Evolutionary conservation across 176 grass and related monocot genomes (phyloP).

Genomic region (Eragrostis nindensis): DNA sequence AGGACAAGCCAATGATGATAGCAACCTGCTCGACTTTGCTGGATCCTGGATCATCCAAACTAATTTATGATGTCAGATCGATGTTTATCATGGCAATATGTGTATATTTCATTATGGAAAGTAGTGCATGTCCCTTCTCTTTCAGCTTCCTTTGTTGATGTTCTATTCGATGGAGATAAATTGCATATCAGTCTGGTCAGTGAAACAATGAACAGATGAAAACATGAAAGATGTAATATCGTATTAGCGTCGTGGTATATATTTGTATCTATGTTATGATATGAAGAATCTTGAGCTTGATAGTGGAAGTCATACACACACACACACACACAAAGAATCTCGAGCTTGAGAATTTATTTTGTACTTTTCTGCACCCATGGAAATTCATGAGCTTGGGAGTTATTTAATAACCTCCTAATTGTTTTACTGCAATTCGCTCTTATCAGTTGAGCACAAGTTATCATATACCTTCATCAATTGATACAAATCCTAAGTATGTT

Average conservation of each 20-base stretch:
- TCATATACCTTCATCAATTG: background rate
- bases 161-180: background rate
- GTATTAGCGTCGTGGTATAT: background rate
- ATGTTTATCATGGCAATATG: background rate
- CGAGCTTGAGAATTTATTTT: constrained; percentile 21
- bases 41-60: constrained; percentile 4
- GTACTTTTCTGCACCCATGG: background rate
- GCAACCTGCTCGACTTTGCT: background rate
- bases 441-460: background rate
- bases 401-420: background rate
- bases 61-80: constrained; percentile 8
- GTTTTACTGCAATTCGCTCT: constrained; percentile 1
- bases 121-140: background rate
- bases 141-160: background rate
- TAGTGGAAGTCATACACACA: background rate
- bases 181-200: constrained; percentile 5
- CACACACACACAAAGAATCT: background rate
- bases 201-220: background rate
- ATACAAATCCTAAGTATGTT: constrained; percentile 30
- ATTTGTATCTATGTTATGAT: constrained; percentile 9
- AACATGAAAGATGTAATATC: background rate
- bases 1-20: background rate
- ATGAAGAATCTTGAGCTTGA: constrained; percentile 13
- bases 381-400: constrained; percentile 2
- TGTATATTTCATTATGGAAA: background rate